A percentile compares a stretch with the other conserved stretches of the same genome.
Conservation (phyloP, 306 rosid genomes). For the Delonix regia region DNA sequence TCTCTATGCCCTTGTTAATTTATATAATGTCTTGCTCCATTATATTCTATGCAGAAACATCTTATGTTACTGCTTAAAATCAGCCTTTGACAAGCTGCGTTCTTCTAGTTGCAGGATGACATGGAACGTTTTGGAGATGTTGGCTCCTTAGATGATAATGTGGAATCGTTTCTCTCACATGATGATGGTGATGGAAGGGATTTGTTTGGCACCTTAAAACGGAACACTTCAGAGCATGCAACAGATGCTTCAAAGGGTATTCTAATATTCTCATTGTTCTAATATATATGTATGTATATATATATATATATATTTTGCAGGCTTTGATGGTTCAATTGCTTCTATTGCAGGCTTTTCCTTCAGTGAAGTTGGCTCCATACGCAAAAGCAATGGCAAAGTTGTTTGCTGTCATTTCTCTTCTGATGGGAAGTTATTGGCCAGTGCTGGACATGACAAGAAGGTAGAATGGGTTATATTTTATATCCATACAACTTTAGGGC, state of each 20-base stretch:
- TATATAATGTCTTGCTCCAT: not conserved
- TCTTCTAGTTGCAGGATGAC: conserved; percentile 71
- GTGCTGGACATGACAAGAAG: conserved; percentile 99
- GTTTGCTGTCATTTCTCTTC: conserved; percentile 95
- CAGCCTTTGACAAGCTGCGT: conserved; percentile 23
- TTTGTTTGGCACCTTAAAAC: conserved; percentile 76
- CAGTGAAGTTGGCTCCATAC: conserved; percentile 74
- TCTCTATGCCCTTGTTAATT: not conserved
- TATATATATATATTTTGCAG: no score
- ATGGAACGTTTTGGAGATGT: conserved; percentile 93
- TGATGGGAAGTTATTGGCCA: conserved; percentile 92
- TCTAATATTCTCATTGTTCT: conserved; percentile 38
- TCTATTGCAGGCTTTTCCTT: conserved; percentile 75
- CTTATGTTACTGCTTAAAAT: not conserved
- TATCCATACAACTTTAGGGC: conserved; percentile 13
- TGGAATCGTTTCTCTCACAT: conserved; percentile 86
- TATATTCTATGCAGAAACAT: conserved; percentile 35
- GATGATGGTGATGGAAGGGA: conserved; percentile 97
- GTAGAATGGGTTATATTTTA: conserved; percentile 52
- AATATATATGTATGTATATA: conserved; percentile 12
- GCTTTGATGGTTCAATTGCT: conserved; percentile 33
- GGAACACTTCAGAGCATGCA: conserved; percentile 78
- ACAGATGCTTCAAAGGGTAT: conserved; percentile 85
- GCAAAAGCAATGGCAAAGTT: conserved; percentile 85
- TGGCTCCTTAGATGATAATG: conserved; percentile 89